A percentile compares a stretch with the other conserved stretches of the same genome.
Conservation (phyloP, 805 yeast species). For the Hanseniaspora lachancei region DNA sequence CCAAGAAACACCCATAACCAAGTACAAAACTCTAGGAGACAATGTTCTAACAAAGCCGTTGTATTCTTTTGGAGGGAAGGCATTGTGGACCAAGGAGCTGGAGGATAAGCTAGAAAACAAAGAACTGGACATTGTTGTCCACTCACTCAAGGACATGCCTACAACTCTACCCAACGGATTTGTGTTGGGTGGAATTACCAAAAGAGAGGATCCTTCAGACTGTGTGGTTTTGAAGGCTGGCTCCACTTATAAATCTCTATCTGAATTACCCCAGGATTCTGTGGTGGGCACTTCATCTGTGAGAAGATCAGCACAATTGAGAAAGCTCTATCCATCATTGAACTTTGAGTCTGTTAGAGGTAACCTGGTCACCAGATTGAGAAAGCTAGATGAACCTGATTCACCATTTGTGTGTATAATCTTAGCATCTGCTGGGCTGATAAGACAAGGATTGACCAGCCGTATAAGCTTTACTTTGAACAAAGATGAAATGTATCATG, state of each 20-base stretch:
- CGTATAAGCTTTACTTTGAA: slow-evolving; percentile 64
- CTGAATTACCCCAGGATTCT: slow-evolving; percentile 71
- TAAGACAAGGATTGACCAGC: slow-evolving; percentile 55
- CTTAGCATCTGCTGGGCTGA: slow-evolving; percentile 84
- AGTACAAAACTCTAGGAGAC: slow-evolving; percentile 81
- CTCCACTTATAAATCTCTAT: slow-evolving; percentile 48
- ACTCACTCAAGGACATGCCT: slow-evolving; percentile 87
- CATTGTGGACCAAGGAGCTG: slow-evolving; percentile 91
- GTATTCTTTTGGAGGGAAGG: slow-evolving; percentile 90
- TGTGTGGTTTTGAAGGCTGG: slow-evolving; percentile 65
- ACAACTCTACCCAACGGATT: slow-evolving; percentile 82
- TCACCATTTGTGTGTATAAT: slow-evolving; percentile 60
- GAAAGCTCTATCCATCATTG: slow-evolving; percentile 63
- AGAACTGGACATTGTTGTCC: slow-evolving; percentile 80
- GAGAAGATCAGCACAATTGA: slow-evolving; percentile 82
- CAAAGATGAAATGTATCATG: slow-evolving; percentile 75
- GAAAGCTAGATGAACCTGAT: slow-evolving; percentile 62
- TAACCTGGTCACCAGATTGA: slow-evolving; percentile 62
- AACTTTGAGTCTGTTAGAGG: slow-evolving; percentile 80
- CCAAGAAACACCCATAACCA: slow-evolving; percentile 54
- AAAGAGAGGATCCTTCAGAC: slow-evolving; percentile 87
- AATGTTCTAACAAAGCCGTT: slow-evolving; percentile 72
- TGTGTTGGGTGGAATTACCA: slow-evolving; percentile 72
- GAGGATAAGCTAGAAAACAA: slow-evolving; percentile 60
- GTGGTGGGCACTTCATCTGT: slow-evolving; percentile 91